Base-by-base conservation (phyloP, 306 rosid species). In the Acacia crassicarpa region DNA sequence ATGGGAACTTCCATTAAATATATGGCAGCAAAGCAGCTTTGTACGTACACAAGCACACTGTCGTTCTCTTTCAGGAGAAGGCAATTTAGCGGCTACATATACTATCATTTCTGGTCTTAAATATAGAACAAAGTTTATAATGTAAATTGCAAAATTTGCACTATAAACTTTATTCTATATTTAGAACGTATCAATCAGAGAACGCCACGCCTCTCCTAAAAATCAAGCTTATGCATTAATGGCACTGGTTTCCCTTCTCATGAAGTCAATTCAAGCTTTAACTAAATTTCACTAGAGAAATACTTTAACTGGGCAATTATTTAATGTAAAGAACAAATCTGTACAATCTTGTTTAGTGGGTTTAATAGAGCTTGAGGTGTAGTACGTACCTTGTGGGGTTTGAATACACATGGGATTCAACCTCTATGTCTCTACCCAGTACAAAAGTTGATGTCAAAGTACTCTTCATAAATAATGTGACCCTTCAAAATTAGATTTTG, bases 371-470 rank as follows among this genome's bases (percentile, higher is more conserved):
- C 25, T 45, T 68, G 30, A 9, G 27, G 33, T 48, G 63, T 44
- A 49, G 44, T 72, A 48, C 61, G 62, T 72, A 72, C 76, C 27
- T 8, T 48, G 62, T 48, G 77, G 63, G 77, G 77, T 33, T 72
- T 48, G 40, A 13, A 23, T 71, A 45, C 75, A 71, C 75, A 45
- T 71, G 75, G 58, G 38, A 14, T 23, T 71, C 22, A 25, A 71
- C 13, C 58, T 23, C 23, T 3, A 0, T 70, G n/a, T 41, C 75
- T 43, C 75, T n/a, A 12, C 33, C 54, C 14, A 40, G 44, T 11
- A 40, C 51, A 6, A 38, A 38, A 14, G n/a, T 33, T 63, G 41
- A 63, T 30, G 13, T 59, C 27, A 61, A 23, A 61, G 8, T 38
- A 4, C 35, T 27, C 27, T 3, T 48, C 2, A 48, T 48, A 14